phyloP scores from a whole-genome alignment of 148 eudicot species.

The Rhododendron simsii region DNA sequence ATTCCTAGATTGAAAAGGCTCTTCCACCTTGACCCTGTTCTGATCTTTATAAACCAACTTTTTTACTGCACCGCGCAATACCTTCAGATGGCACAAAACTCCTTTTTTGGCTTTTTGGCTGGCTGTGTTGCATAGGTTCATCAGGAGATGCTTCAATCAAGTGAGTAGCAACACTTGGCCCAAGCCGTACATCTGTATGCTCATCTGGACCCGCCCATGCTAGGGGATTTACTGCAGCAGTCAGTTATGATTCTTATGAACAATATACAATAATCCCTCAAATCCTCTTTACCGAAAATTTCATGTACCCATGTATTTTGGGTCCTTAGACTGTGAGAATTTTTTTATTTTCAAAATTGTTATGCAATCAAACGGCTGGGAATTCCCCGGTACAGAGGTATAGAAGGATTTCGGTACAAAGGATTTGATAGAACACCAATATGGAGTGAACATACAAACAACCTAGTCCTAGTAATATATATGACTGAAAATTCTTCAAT shows the following conservation, averaged over 20 bases:
- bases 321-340: too few species aligned
- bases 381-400: too few species aligned
- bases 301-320: too few species aligned
- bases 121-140: not conserved
- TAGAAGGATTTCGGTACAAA: too few species aligned
- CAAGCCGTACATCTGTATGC: conserved; percentile 25
- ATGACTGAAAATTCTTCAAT: too few species aligned
- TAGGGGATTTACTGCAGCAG: conserved; percentile 30
- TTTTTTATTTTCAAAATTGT: too few species aligned
- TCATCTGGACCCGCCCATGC: conserved; percentile 35
- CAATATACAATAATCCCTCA: not conserved
- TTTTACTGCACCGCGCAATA: not conserved
- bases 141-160: not conserved
- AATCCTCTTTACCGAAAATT: too few species aligned
- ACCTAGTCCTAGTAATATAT: too few species aligned
- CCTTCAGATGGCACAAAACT: not conserved
- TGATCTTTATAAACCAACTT: not conserved
- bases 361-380: too few species aligned
- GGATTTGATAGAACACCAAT: too few species aligned
- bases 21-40: conserved; percentile 11
- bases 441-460: too few species aligned
- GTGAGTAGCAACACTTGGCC: conserved; percentile 10
- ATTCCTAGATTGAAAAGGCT: conserved; percentile 2
- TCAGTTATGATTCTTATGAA: not conserved
- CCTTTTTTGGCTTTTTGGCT: not conserved